Conservation (phyloP, 2,329 filamentous ascomycete species). For the Geosmithia putterillii region DNA sequence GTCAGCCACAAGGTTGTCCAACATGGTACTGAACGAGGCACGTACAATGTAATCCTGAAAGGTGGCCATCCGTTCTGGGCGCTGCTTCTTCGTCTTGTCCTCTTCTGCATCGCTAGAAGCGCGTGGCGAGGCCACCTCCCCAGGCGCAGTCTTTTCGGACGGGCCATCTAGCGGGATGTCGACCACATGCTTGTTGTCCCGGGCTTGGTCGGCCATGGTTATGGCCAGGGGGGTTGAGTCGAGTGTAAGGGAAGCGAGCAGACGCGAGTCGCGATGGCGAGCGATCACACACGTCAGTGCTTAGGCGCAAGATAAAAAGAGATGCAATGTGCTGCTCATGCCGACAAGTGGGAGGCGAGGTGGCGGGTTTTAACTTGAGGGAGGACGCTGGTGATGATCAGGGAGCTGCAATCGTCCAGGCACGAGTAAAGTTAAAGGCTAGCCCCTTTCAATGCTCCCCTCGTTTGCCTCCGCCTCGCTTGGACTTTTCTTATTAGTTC, state of each 20-base stretch:
- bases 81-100: constrained; percentile 11
- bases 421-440: too few species aligned
- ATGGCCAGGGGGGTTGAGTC: background rate
- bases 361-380: too few species aligned
- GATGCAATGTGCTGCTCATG: too few species aligned
- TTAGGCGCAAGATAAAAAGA: too few species aligned
- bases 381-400: too few species aligned
- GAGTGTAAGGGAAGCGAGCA: background rate
- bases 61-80: constrained; percentile 26
- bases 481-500: too few species aligned
- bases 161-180: background rate
- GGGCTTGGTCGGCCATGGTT: background rate
- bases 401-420: too few species aligned
- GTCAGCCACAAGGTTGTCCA: background rate
- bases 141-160: background rate
- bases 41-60: constrained; percentile 26
- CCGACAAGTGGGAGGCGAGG: too few species aligned
- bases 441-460: too few species aligned
- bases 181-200: background rate
- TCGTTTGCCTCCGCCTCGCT: too few species aligned
- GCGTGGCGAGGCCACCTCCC: background rate
- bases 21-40: background rate
- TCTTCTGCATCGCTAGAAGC: background rate
- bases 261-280: too few species aligned
- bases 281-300: too few species aligned